Conservation (phyloP, 306 rosid genomes). For the Aeschynomene evenia region DNA sequence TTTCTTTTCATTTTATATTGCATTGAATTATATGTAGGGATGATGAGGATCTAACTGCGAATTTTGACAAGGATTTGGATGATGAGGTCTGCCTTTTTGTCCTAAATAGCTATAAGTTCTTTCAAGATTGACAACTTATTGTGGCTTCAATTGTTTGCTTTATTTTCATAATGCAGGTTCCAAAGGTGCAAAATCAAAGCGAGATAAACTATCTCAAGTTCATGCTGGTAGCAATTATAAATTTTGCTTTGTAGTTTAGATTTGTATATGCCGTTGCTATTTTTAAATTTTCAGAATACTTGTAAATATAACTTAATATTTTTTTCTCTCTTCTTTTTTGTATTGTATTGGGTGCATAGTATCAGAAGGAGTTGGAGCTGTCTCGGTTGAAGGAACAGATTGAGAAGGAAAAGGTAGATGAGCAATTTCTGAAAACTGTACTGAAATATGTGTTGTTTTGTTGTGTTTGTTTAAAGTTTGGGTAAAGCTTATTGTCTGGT, state of each 20-base stretch:
- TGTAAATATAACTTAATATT: conserved; percentile 28
- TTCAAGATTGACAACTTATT: conserved; percentile 22
- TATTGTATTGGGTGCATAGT: conserved; percentile 45
- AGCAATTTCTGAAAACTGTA: conserved; percentile 24
- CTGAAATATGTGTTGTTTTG: not conserved
- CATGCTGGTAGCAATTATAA: conserved; percentile 69
- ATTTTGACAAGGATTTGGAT: conserved; percentile 39
- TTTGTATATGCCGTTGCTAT: not conserved
- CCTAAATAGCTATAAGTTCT: conserved; percentile 8
- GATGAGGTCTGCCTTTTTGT: conserved; percentile 61
- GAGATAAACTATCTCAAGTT: conserved; percentile 69
- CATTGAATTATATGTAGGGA: conserved; percentile 49
- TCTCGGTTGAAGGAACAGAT: conserved; percentile 73
- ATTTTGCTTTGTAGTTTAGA: conserved; percentile 18
- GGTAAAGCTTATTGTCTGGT: conserved; percentile 6
- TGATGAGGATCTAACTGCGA: conserved; percentile 40
- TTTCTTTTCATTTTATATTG: not conserved
- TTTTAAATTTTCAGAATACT: conserved; percentile 10
- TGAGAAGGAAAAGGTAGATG: conserved; percentile 78
- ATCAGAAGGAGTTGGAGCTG: conserved; percentile 83
- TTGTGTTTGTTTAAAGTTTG: not conserved
- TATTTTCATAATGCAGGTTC: conserved; percentile 48
- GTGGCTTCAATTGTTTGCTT: conserved; percentile 27
- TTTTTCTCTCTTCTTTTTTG: conserved; percentile 11
- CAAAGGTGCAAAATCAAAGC: conserved; percentile 46